Evolutionary conservation across 106 monocot genomes (phyloP).

Genomic region (Cymbidium sinense): DNA sequence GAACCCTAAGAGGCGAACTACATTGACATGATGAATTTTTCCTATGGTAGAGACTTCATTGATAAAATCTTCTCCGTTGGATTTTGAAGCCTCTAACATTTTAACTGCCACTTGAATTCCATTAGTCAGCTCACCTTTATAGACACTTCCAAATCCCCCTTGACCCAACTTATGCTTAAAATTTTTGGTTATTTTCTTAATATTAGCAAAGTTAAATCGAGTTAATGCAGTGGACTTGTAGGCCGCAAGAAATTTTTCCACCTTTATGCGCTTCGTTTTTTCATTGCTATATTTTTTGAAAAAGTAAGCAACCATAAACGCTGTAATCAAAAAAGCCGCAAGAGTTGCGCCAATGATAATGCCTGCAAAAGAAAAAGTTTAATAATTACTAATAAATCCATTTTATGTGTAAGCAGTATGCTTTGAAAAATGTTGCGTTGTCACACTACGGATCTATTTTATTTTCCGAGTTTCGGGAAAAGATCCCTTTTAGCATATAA

Average conservation of each 20-base stretch:
- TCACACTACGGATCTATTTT: too few species aligned
- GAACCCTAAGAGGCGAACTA: too few species aligned
- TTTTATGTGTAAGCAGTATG: too few species aligned
- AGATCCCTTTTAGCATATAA: neutral
- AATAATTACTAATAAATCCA: neutral
- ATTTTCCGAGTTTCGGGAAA: too few species aligned
- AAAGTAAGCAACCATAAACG: neutral
- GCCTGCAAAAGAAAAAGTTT: neutral
- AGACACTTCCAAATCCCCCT: conserved; percentile 15
- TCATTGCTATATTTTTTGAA: neutral
- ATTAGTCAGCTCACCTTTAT: conserved; percentile 13
- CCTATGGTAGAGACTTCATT: conserved; percentile 13
- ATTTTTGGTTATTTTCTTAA: conserved; percentile 11
- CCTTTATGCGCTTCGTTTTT: conserved; percentile 7
- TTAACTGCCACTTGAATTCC: conserved; percentile 13
- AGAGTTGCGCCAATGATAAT: neutral
- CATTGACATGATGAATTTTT: conserved; percentile 12
- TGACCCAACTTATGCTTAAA: conserved; percentile 17
- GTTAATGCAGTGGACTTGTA: conserved; percentile 12
- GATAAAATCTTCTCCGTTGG: conserved; percentile 6
- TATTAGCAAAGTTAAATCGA: neutral
- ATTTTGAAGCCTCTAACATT: conserved; percentile 1
- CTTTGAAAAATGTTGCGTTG: too few species aligned
- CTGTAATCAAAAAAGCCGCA: conserved; percentile 3
- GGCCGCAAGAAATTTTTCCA: conserved; percentile 11